These are phyloP conservation scores for Cryptomeria japonica DNA, from an alignment of 75 land plant genomes.

Conservation along the genomic window DNA sequence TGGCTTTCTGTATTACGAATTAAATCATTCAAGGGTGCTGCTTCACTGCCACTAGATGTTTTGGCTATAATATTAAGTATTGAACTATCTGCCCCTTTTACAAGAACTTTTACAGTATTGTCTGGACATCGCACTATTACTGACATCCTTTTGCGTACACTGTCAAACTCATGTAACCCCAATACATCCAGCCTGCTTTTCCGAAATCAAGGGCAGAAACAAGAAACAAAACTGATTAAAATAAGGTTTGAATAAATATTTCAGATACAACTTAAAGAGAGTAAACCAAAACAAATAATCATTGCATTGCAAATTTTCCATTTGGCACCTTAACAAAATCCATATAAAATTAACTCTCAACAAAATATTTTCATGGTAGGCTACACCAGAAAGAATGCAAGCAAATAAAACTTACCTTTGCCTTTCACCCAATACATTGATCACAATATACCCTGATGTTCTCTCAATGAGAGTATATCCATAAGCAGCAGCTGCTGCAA, in stretches of 20 bases:
- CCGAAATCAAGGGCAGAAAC: neutral
- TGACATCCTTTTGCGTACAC: conserved; percentile 84
- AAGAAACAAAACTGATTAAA: neutral
- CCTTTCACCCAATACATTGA: conserved; percentile 72
- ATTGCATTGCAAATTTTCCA: neutral
- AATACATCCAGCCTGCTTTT: conserved; percentile 61
- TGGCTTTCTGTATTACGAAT: conserved; percentile 51
- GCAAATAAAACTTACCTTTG: conserved; percentile 44
- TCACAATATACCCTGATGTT: conserved; percentile 70
- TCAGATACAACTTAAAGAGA: neutral
- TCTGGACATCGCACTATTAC: conserved; percentile 74
- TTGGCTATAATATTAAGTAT: conserved; percentile 47
- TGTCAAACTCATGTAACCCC: conserved; percentile 91
- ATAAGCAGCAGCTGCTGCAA: conserved; percentile 82
- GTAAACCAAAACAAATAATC: neutral
- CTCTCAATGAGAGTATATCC: conserved; percentile 84
- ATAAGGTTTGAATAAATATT: neutral
- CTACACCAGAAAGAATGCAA: conserved; percentile 4
- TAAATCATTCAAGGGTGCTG: conserved; percentile 4
- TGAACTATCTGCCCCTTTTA: conserved; percentile 87
- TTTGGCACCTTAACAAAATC: neutral
- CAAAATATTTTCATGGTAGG: conserved; percentile 1
- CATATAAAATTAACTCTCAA: neutral
- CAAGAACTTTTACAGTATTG: conserved; percentile 64
- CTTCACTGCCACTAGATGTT: neutral